Evolutionary conservation across 176 grass and related monocot species (phyloP), one percentile per base, ranked within the genome.

Genomic region (Miscanthus lutarioriparius): DNA sequence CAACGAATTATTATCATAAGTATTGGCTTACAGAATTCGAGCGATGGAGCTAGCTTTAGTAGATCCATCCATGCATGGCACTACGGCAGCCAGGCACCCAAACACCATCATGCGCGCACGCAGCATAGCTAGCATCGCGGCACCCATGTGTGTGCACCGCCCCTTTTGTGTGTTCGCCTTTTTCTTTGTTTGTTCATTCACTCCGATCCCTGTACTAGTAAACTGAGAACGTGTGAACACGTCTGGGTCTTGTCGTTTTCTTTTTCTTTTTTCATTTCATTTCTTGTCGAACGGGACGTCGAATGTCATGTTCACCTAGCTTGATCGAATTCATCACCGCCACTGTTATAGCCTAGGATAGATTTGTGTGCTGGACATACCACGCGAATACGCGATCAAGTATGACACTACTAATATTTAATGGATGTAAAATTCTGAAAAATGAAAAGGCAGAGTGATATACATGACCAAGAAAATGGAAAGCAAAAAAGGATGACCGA

Each of bases 1-100:
- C 65, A 81, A 81, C 32, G 65, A 35, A 69, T 53, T 25, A 15
- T 7, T 28, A 41, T 85, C n/a, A 33, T 87, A 17, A 51, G 48
- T 43, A 61, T 41, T 33, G 7, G 27, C 20, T 49, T 67, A 64
- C 16, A 67, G 4, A 81, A 81, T 56, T 81, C 22, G 2, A 68
- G 23, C 26, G 27, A 17, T 53, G 10, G 9, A 63, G n/a, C 22
- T 61, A 62, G 23, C 59, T 63, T 63, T 63, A 59, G 56, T 61
- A 56, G 53, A 59, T 23, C 22, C n/a, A 61, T 25, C n/a, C n/a
- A 62, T 62, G n/a, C 56, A 59, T 23, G 56, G 56, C 58, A 62
- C 3, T 32, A 32, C 4, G 33, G 33, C 33, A 35, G 58, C 10
- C 58, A 63, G 10, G 8, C 59, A 22, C 23, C 4, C n/a, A 23